Base-by-base conservation (phyloP, 257 asterid species). In the Solanum bulbocastanum region DNA sequence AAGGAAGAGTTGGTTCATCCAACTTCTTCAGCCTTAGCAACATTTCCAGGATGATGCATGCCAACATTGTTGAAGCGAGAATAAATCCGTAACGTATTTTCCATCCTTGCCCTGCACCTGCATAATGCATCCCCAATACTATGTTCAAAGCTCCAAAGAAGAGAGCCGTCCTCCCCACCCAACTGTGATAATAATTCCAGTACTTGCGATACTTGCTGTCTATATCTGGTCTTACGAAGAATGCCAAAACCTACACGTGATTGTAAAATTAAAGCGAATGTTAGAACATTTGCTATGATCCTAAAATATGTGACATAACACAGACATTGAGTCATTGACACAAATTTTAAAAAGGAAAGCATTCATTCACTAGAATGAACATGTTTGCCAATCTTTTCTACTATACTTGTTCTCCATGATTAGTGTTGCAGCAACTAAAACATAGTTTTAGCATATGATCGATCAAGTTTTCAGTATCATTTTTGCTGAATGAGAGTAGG, bases 171-270 rank as follows among this genome's bases (percentile, higher is more conserved):
- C 98, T 92, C 83, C 99, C 99, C 2, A 86, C 36, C 96, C 98
- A 94, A 88, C 88, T 86, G 86, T 97, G 98, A 90, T 92, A 94
- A 95, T 91, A 90, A 37, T 89, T 94, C 99, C 98, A 97, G 39
- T 89, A 94, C 91, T 84, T 89, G 2, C 96, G 88, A 83, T 89
- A 92, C 86, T 95, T 96, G 94, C 96, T 93, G 87, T 92, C 98
- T 40, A 88, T 91, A 37, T 91, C 90, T 13, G 98, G 98, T 33
- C 98, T 90, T 12, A 88, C 85, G 76, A 97, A 89, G 92, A 97
- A 96, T 2, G 98, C 99, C 36, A 92, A 58, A 39, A 95, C 98
- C 98, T 94, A 90, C 25, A 52, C 4, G 18, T 81, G 68, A 81
- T 25, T 81, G 68, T 81, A 10, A 49, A 42, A 52, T 33, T 46